Evolutionary conservation across 768 basidiomycete species (phyloP).

Genomic region (Hemileccinum rubropunctum): DNA sequence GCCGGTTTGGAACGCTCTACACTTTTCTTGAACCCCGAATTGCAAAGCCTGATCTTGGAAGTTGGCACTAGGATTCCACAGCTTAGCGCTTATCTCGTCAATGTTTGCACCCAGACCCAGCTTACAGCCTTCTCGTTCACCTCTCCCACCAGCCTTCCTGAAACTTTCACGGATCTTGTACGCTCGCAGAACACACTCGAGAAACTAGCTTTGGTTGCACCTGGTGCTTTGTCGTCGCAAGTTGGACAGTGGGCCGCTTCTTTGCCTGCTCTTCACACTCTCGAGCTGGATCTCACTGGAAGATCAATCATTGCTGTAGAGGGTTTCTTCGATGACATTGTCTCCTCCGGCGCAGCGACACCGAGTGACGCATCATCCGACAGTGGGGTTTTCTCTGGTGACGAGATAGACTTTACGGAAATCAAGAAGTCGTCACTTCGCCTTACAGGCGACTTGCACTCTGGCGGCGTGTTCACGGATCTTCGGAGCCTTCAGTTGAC

Average conservation of each 20-base stretch:
- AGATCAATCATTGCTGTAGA: conserved; percentile 68
- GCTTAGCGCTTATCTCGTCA: conserved; percentile 58
- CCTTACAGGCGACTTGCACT: conserved; percentile 57
- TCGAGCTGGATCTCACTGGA: conserved; percentile 72
- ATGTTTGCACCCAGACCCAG: conserved; percentile 60
- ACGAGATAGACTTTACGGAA: conserved; percentile 75
- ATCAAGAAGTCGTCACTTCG: conserved; percentile 68
- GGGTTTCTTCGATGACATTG: conserved; percentile 74
- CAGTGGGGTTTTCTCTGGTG: conserved; percentile 75
- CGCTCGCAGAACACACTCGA: conserved; percentile 57
- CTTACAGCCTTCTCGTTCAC: conserved; percentile 68
- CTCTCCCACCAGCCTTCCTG: conserved; percentile 67
- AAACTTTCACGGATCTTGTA: conserved; percentile 66
- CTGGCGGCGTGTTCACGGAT: conserved; percentile 54
- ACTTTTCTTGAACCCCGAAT: conserved; percentile 63
- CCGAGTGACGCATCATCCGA: conserved; percentile 71
- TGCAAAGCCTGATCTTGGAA: conserved; percentile 62
- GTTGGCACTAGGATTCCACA: conserved; percentile 55
- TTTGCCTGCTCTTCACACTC: conserved; percentile 55
- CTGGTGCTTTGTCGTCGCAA: conserved; percentile 66
- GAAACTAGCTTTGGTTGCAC: conserved; percentile 64
- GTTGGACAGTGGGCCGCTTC: conserved; percentile 75
- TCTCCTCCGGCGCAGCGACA: conserved; percentile 65
- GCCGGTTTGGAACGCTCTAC: conserved; percentile 62
- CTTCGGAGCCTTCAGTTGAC: conserved; percentile 64